Evolutionary conservation across 2,329 filamentous ascomycete genomes (phyloP).

Genomic region (Teratosphaeria viscida): DNA sequence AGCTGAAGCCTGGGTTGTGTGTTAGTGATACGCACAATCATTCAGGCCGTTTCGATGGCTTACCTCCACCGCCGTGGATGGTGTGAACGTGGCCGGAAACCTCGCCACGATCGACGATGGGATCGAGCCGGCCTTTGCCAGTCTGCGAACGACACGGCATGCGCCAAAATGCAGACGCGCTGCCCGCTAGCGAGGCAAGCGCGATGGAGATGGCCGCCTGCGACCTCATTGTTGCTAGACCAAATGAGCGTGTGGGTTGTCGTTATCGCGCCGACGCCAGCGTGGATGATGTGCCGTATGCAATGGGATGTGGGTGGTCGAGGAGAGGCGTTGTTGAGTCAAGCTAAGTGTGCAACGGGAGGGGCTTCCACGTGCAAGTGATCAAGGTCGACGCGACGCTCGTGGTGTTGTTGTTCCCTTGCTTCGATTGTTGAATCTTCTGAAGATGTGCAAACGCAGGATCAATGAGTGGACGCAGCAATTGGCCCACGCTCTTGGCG

Average conservation of each 20-base stretch:
- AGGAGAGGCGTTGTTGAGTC: not conserved
- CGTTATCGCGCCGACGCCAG: not conserved
- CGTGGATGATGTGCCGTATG: not conserved
- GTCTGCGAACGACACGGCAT: slow-evolving; percentile 68
- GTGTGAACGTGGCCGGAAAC: slow-evolving; percentile 59
- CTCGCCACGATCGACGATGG: slow-evolving; percentile 54
- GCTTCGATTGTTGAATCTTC: not conserved
- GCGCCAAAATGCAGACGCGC: slow-evolving; percentile 65
- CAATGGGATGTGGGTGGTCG: not conserved
- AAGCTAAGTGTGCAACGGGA: not conserved
- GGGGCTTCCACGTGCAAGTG: slow-evolving; percentile 1
- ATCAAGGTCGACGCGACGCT: not conserved
- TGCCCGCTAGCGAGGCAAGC: slow-evolving; percentile 18
- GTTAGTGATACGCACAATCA: not conserved
- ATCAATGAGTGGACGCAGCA: slow-evolving; percentile 1
- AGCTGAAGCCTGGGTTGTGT: slow-evolving; percentile 48
- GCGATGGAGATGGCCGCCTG: slow-evolving; percentile 11
- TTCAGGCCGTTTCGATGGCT: slow-evolving; percentile 27
- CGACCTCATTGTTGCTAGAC: slow-evolving; percentile 15
- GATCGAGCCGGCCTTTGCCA: slow-evolving; percentile 65
- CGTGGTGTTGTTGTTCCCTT: not conserved
- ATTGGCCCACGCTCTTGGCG: not conserved
- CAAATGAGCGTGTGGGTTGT: not conserved
- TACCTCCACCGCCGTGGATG: slow-evolving; percentile 67
- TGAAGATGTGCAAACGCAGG: not conserved